phyloP scores from a whole-genome alignment of 179 eudicot genomes.

The Drosera spatulata region DNA sequence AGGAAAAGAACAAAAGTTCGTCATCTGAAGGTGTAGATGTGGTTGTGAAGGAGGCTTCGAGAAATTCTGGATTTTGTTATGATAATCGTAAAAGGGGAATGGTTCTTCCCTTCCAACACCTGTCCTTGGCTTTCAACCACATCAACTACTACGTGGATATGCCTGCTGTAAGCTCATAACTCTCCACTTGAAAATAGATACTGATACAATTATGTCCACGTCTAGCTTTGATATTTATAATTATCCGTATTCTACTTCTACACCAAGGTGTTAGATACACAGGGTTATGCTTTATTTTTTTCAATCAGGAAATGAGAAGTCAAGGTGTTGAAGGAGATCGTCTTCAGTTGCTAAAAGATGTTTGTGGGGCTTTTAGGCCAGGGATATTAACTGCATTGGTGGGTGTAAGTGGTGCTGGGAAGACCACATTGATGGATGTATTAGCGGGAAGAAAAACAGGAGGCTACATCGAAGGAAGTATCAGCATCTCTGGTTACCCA shows the following conservation, averaged over 20 bases:
- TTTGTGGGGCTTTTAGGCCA: neutral
- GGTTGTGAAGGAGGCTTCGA: no score
- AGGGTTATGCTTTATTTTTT: no score
- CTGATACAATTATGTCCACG: no score
- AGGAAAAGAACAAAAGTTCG: no score
- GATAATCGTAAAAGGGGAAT: no score
- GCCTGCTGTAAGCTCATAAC: slow-evolving; percentile 57
- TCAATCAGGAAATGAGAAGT: slow-evolving; percentile 1
- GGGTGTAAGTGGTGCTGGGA: neutral
- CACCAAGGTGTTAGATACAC: no score
- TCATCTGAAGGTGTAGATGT: no score
- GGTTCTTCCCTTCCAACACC: slow-evolving; percentile 42
- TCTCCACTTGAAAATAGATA: no score
- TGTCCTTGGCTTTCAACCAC: slow-evolving; percentile 33
- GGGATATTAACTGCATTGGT: neutral
- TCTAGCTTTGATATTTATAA: neutral
- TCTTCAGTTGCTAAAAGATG: neutral
- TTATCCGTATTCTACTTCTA: no score
- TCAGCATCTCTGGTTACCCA: neutral
- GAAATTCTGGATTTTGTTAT: no score
- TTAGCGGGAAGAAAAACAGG: neutral
- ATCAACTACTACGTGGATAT: no score
- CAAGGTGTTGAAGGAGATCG: neutral
- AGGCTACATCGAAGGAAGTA: neutral
- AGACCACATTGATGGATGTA: neutral